These are phyloP conservation scores for Daucus carota DNA, from an alignment of 129 eudicot genomes.

Conservation along the genomic window DNA sequence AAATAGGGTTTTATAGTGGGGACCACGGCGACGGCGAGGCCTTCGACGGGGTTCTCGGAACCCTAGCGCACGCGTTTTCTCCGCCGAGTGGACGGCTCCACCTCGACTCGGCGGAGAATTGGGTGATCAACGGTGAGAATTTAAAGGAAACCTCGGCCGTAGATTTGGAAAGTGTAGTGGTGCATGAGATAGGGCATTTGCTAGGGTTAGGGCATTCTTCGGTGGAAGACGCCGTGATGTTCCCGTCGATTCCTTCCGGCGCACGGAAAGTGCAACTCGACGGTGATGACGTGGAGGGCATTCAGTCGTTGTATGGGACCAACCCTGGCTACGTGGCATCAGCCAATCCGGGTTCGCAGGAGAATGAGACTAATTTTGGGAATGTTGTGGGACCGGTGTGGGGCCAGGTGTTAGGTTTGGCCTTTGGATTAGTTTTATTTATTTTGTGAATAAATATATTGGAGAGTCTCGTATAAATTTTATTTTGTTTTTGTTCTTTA, in stretches of 20 bases:
- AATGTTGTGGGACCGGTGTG: neutral
- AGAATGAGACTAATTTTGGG: neutral
- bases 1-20: conserved; percentile 49
- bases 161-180: conserved; percentile 67
- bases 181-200: conserved; percentile 70
- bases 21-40: conserved; percentile 80
- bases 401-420: neutral
- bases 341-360: neutral
- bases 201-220: conserved; percentile 64
- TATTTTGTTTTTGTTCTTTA: neutral
- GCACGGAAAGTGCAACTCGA: conserved; percentile 49
- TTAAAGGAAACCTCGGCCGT: conserved; percentile 32
- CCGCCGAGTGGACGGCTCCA: conserved; percentile 54
- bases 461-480: neutral
- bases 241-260: conserved; percentile 53
- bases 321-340: neutral
- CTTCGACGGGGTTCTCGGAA: conserved; percentile 63
- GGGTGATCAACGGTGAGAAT: conserved; percentile 34
- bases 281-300: conserved; percentile 49
- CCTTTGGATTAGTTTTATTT: neutral
- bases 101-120: conserved; percentile 47
- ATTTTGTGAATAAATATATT: neutral
- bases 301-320: conserved; percentile 65
- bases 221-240: conserved; percentile 50
- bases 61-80: conserved; percentile 60